Base-by-base conservation (phyloP, 352 stramenopile species). In the Elongisporangium prolatum region DNA sequence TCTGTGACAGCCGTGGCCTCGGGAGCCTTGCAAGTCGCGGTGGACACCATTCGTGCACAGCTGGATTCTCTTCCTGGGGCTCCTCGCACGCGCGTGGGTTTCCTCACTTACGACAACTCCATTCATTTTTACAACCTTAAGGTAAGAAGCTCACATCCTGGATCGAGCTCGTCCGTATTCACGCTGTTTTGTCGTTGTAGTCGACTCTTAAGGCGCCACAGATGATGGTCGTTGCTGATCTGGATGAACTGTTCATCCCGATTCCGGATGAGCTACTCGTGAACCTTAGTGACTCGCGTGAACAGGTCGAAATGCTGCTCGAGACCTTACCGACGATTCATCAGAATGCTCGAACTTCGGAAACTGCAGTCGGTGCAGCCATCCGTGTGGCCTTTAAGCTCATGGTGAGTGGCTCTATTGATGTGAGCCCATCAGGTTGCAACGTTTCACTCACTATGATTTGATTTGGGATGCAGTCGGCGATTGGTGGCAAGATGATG, bases 361-460 rank as follows among this genome's bases (percentile, higher is more conserved):
- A 96, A 64, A 94, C 84, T 17, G 84, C 80, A 2, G 69, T 96
- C 4, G 86, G 86, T 37, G 80, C 86, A 51, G 86, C 86, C 11
- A 93, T 99, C 11, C 96, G 97, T 37, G 97, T 98, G 16, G 97
- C 96, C 5, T 98, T 98, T 72, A 98, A 97, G 50, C 85, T 99
- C 7, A 99, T 99, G 84, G 97, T 98, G 61, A 71, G 96, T 66
- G 74, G 93, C 38, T 90, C 13, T 17, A 17, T 44, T 4, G 0
- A 14, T 11, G 8, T 44, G 34, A 44, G 34, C 17, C 2, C 34
- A 17, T 44, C 11, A 17, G 10, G n/a, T n/a, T n/a, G n/a, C n/a
- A n/a, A n/a, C n/a, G n/a, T n/a, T n/a, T n/a, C n/a, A n/a, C n/a
- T 38, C 28, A 38, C 28, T 47, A 47, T 57, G 25, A 18, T 18